Evolutionary conservation across 257 asterid species (phyloP), one percentile per base, ranked within the genome.

Genomic region (Solanum gandarillasii): DNA sequence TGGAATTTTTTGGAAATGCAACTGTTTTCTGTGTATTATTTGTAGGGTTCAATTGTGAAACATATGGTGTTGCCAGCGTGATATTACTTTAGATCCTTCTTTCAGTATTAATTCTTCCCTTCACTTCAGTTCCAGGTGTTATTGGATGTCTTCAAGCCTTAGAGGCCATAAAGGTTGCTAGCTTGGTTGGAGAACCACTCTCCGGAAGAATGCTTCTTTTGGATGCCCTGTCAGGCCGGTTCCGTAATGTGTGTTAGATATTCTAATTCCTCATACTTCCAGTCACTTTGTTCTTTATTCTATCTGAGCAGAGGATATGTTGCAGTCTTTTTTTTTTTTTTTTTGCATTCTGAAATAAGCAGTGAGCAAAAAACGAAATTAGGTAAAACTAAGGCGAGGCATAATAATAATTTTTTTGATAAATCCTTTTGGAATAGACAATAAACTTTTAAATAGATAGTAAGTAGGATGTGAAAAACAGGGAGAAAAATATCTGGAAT

Each of bases 141-240:
- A 94, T 97, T 92, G 99, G 99, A 84, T 96, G 98, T 85, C 96
- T 97, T 83, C 99, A 97, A 90, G 99, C 99, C 87, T 91, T 96
- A 86, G 99, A 97, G 92, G 98, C 99, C 60, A 94, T 97, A 82
- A 97, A 97, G 91, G 92, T 97, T 92, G 96, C 96, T 52, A 90
- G 94, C 90, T 93, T 65, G 70, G 89, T 97, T 89, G 99, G 99
- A 86, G 98, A 97, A 76, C 96, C 99, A 85, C 96, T 97, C 90
- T 94, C 99, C 35, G 96, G 95, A 85, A 91, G 98, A 87, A 96
- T 97, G 99, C 92, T 89, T 68, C 94, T 96, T 34, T 90, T 96
- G 38, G 99, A 96, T 91, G 98, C 99, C 43, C 91, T 95, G 27
- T 92, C 97, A 85, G 93, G 95, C 65, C 94, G 98, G 43, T 91